Percentiles rank a stretch among this genome's conserved stretches.
These are phyloP conservation scores for Plasmopara viticola DNA, from an alignment of 352 stramenopile genomes.

Conservation along the genomic window DNA sequence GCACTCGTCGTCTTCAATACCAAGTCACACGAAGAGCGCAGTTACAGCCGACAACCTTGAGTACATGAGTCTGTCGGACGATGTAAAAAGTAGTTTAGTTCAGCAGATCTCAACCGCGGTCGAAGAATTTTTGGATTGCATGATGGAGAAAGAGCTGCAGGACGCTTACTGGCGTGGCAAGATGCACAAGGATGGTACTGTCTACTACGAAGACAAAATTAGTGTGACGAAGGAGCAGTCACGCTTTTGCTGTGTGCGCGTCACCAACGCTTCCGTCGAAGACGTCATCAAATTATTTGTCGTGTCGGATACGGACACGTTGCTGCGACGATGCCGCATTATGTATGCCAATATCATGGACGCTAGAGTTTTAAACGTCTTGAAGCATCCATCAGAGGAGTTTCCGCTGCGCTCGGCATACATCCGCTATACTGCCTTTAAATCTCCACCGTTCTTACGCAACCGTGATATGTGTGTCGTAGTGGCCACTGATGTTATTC, in stretches of 20 bases:
- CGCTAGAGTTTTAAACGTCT: slow-evolving; percentile 27
- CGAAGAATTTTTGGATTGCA: slow-evolving; percentile 31
- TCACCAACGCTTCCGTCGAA: slow-evolving; percentile 27
- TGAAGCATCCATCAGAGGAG: slow-evolving; percentile 26
- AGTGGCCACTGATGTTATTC: slow-evolving; percentile 32
- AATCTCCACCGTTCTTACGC: slow-evolving; percentile 26
- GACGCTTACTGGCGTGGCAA: slow-evolving; percentile 23
- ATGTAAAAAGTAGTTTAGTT: slow-evolving; percentile 25
- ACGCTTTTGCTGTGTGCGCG: slow-evolving; percentile 34
- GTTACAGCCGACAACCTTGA: slow-evolving; percentile 7
- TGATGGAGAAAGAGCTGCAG: slow-evolving; percentile 27
- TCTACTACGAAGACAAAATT: slow-evolving; percentile 32
- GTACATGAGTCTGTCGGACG: slow-evolving; percentile 19
- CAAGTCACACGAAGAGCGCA: slow-evolving; percentile 14
- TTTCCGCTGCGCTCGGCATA: slow-evolving; percentile 32
- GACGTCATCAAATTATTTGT: slow-evolving; percentile 35
- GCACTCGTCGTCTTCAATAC: slow-evolving; percentile 13
- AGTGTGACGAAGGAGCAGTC: slow-evolving; percentile 25
- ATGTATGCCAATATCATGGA: slow-evolving; percentile 41
- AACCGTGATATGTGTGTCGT: slow-evolving; percentile 39
- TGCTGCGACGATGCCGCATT: slow-evolving; percentile 29
- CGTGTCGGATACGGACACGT: slow-evolving; percentile 26
- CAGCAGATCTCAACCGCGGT: slow-evolving; percentile 25
- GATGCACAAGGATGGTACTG: slow-evolving; percentile 31
- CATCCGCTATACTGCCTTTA: slow-evolving; percentile 35